Percentiles rank a stretch among this genome's conserved stretches.
Conservation (phyloP, 192 early-diverging fungal species). For the Funneliformis geosporum region DNA sequence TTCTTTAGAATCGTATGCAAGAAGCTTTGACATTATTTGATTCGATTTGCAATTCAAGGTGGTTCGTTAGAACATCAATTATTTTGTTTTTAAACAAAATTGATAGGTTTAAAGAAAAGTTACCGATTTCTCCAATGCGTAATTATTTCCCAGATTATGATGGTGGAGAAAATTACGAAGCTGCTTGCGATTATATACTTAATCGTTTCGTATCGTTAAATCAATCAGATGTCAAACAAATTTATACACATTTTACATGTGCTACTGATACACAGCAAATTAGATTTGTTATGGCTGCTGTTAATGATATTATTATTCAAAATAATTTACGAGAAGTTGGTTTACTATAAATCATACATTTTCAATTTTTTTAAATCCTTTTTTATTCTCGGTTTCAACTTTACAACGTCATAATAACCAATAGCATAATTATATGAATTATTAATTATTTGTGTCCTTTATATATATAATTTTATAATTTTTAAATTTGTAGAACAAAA, state of each 20-base stretch:
- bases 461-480: too few species aligned
- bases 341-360: slow-evolving; percentile 57
- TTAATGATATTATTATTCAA: slow-evolving; percentile 88
- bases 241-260: slow-evolving; percentile 88
- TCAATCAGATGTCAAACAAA: slow-evolving; percentile 77
- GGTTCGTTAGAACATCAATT: slow-evolving; percentile 97
- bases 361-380: too few species aligned
- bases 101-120: slow-evolving; percentile 92
- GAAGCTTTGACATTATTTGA: slow-evolving; percentile 96
- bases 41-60: slow-evolving; percentile 95
- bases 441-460: too few species aligned
- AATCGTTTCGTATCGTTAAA: slow-evolving; percentile 82
- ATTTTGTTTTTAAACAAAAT: slow-evolving; percentile 99
- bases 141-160: slow-evolving; percentile 91
- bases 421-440: too few species aligned
- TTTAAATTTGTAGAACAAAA: too few species aligned
- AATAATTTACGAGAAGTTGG: slow-evolving; percentile 79
- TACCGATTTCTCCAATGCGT: slow-evolving; percentile 76
- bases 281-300: slow-evolving; percentile 88
- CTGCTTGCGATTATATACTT: slow-evolving; percentile 76
- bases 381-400: too few species aligned
- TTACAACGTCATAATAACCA: too few species aligned
- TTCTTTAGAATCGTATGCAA: slow-evolving; percentile 83
- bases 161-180: slow-evolving; percentile 68
- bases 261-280: slow-evolving; percentile 87